Conservation (phyloP, 1,284 basidiomycete species). For the Malassezia pachydermatis region DNA sequence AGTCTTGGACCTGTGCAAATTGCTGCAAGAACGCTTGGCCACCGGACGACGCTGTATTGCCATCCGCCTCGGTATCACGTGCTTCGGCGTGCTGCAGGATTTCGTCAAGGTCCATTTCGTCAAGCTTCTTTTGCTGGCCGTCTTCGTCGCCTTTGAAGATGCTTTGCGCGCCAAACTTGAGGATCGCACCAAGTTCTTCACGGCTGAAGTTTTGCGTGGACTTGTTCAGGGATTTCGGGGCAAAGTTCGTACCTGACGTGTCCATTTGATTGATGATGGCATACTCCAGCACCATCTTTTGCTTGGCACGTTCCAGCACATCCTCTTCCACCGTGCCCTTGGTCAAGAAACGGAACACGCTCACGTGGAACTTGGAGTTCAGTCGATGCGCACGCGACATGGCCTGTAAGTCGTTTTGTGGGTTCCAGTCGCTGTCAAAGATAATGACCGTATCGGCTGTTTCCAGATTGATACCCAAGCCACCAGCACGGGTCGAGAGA, state of each 20-base stretch:
- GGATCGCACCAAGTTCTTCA: constrained; percentile 93
- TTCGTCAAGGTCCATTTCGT: constrained; percentile 98
- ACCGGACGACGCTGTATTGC: constrained; percentile 69
- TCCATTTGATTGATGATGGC: constrained; percentile 99
- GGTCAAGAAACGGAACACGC: constrained; percentile 90
- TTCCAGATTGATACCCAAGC: constrained; percentile 52
- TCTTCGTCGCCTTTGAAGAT: constrained; percentile 97
- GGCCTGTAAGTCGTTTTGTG: constrained; percentile 95
- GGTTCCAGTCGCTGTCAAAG: constrained; percentile 81
- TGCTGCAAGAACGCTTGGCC: constrained; percentile 91
- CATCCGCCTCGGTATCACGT: constrained; percentile 74
- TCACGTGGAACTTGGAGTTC: constrained; percentile 76
- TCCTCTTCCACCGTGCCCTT: constrained; percentile 99
- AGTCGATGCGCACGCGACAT: constrained; percentile 75
- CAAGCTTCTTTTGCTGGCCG: constrained; percentile 86
- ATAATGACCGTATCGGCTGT: constrained; percentile 98
- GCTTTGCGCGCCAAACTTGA: constrained; percentile 97
- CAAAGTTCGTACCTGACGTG: constrained; percentile 90
- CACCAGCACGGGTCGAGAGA: constrained; percentile 43
- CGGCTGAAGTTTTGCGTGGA: constrained; percentile 68
- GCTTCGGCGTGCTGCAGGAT: constrained; percentile 93
- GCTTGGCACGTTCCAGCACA: constrained; percentile 90
- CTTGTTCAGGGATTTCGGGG: constrained; percentile 54
- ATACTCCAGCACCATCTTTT: constrained; percentile 99
- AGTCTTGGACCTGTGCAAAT: constrained; percentile 90